phyloP scores from a whole-genome alignment of 1,139 yeast species.

The Blastobotrys elegans region DNA sequence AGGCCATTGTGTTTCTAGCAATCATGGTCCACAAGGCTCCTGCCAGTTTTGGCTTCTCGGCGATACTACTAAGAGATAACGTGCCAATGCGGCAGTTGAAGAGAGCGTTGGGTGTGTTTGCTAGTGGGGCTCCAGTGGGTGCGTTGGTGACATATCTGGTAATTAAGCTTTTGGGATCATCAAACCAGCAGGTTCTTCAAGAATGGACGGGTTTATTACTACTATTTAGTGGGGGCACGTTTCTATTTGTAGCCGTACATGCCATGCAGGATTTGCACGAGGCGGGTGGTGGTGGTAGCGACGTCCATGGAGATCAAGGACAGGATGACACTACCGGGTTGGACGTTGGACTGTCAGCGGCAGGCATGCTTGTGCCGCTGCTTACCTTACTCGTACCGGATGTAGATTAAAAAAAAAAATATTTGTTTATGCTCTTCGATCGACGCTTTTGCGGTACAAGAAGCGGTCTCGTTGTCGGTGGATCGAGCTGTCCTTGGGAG shows the following conservation, averaged over 20 bases:
- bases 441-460: slow-evolving; percentile 40
- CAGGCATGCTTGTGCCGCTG: slow-evolving; percentile 34
- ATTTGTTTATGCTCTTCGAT: slow-evolving; percentile 10
- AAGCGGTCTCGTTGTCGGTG: slow-evolving; percentile 45
- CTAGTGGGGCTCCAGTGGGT: slow-evolving; percentile 50
- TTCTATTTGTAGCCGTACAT: slow-evolving; percentile 64
- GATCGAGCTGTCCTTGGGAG: slow-evolving; percentile 40
- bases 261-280: slow-evolving; percentile 43
- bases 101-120: slow-evolving; percentile 44
- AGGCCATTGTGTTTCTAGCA: slow-evolving; percentile 51
- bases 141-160: slow-evolving; percentile 46
- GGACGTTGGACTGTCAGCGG: slow-evolving; percentile 24
- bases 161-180: slow-evolving; percentile 34
- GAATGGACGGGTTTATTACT: slow-evolving; percentile 49
- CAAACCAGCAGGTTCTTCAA: slow-evolving; percentile 28
- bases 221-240: slow-evolving; percentile 68
- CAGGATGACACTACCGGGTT: slow-evolving; percentile 12
- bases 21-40: slow-evolving; percentile 72
- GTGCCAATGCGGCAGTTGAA: slow-evolving; percentile 33
- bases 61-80: slow-evolving; percentile 46
- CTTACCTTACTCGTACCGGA: slow-evolving; percentile 33
- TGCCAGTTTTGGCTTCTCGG: slow-evolving; percentile 62
- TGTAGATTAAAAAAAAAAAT: slow-evolving; percentile 10
- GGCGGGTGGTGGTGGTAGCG: too few species aligned
- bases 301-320: slow-evolving; percentile 22